phyloP scores from a whole-genome alignment of 2,329 filamentous ascomycete genomes.

The Curvularia verruculosa region DNA sequence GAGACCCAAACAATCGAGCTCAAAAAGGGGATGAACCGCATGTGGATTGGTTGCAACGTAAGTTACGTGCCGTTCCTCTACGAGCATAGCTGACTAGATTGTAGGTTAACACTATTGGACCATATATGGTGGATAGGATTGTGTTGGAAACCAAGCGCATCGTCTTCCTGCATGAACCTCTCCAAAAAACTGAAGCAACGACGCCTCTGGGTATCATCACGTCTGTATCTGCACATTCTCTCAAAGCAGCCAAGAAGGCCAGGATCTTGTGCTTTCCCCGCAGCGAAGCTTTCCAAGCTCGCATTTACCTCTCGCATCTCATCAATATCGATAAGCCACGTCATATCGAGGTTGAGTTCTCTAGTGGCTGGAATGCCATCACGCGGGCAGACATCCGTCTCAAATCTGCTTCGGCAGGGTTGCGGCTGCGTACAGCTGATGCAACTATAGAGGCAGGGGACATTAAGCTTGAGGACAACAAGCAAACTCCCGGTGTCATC shows the following conservation, averaged over 20 bases:
- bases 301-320: conserved; percentile 68
- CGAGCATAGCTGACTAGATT: conserved; percentile 34
- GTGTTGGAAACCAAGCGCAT: conserved; percentile 69
- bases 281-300: conserved; percentile 70
- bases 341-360: conserved; percentile 74
- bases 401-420: conserved; percentile 65
- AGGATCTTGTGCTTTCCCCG: conserved; percentile 77
- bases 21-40: conserved; percentile 60
- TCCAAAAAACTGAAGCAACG: conserved; percentile 56
- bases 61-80: conserved; percentile 10
- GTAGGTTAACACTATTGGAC: conserved; percentile 70
- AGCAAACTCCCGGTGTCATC: conserved; percentile 55
- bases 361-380: conserved; percentile 75
- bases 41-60: conserved; percentile 58
- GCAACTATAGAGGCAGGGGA: conserved; percentile 52
- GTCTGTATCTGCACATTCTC: conserved; percentile 42
- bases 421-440: conserved; percentile 63
- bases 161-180: conserved; percentile 68
- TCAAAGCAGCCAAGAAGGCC: conserved; percentile 53
- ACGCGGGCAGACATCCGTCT: conserved; percentile 57
- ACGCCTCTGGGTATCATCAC: conserved; percentile 57
- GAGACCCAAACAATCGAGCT: conserved; percentile 55
- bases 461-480: conserved; percentile 51
- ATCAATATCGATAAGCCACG: conserved; percentile 82
- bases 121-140: conserved; percentile 76